Percentiles rank a stretch among this genome's conserved stretches.
These are phyloP conservation scores for Chiua sp. DNA, from an alignment of 1,284 basidiomycete genomes.

Conservation along the genomic window DNA sequence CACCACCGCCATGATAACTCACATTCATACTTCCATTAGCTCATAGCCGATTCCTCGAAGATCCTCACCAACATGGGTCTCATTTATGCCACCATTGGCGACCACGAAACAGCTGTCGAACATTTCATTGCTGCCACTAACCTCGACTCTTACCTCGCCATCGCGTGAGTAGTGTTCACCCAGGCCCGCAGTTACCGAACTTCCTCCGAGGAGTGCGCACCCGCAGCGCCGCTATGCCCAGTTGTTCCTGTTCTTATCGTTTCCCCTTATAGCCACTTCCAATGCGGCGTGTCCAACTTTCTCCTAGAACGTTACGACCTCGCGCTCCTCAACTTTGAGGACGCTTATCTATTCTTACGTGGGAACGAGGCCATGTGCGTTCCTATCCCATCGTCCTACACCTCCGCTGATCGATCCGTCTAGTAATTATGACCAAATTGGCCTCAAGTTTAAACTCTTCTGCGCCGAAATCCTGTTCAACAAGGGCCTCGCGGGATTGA, in stretches of 20 bases:
- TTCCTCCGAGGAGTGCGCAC: neutral
- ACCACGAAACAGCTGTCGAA: constrained; percentile 83
- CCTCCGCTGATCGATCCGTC: neutral
- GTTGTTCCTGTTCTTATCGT: neutral
- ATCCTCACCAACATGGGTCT: constrained; percentile 91
- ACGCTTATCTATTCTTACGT: constrained; percentile 78
- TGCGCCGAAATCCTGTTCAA: constrained; percentile 91
- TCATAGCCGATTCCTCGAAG: constrained; percentile 85
- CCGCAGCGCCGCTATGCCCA: neutral
- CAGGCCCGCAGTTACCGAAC: neutral
- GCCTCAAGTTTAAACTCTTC: constrained; percentile 86
- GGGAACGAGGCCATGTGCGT: constrained; percentile 83
- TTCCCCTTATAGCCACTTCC: constrained; percentile 65
- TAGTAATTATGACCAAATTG: constrained; percentile 88
- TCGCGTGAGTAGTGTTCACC: constrained; percentile 69
- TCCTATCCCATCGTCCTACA: neutral
- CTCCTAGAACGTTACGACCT: constrained; percentile 78
- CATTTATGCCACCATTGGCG: constrained; percentile 87
- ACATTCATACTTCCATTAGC: constrained; percentile 41
- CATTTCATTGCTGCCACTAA: constrained; percentile 77
- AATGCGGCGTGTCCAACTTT: constrained; percentile 90
- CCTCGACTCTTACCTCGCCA: constrained; percentile 84
- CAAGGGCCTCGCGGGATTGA: constrained; percentile 72
- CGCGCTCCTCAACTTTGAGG: constrained; percentile 82
- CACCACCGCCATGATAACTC: neutral